phyloP scores from a whole-genome alignment of 169 alveolate species.

The Eimeria zaria region DNA sequence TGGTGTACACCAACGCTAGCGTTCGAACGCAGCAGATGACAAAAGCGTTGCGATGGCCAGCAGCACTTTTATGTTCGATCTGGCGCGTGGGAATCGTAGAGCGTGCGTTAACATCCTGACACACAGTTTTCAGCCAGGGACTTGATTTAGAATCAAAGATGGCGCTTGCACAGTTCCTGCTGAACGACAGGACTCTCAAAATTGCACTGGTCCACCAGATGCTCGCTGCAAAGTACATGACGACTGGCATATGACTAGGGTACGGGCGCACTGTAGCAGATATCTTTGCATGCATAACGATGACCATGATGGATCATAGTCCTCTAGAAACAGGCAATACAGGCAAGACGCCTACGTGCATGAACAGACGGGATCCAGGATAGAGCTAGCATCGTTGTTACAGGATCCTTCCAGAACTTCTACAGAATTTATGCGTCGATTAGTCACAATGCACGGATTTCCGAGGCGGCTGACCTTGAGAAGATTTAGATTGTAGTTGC shows the following conservation, averaged over 20 bases:
- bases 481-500: too few relatives aligned
- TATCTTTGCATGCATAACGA: background rate
- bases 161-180: background rate
- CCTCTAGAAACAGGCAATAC: background rate
- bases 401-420: too few relatives aligned
- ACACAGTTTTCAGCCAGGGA: background rate
- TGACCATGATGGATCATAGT: background rate
- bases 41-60: background rate
- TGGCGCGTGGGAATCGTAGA: background rate
- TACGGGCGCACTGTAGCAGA: background rate
- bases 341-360: too few relatives aligned
- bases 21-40: background rate
- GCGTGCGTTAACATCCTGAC: background rate
- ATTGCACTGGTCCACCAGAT: background rate
- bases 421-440: too few relatives aligned
- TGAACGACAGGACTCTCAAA: background rate
- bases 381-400: background rate
- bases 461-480: background rate
- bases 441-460: too few relatives aligned
- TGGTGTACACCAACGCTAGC: background rate
- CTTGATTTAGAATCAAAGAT: background rate
- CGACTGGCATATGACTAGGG: background rate
- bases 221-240: background rate
- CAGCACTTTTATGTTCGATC: background rate
- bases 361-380: background rate